Conservation (phyloP, 2,329 filamentous ascomycete genomes). For the Stemphylium beticola region DNA sequence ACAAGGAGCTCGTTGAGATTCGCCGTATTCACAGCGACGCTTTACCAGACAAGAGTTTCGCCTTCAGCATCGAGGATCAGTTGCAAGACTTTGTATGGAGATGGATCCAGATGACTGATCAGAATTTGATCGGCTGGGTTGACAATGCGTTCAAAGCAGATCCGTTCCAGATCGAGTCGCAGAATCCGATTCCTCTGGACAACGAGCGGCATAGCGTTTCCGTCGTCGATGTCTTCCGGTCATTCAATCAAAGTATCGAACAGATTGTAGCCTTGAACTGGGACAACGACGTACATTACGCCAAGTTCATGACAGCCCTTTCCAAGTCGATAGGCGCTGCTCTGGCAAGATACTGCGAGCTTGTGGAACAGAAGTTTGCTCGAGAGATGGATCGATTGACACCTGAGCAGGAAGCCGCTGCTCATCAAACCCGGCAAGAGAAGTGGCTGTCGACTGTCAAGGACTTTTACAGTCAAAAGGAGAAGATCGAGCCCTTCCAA, state of each 20-base stretch:
- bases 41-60: constrained; percentile 74
- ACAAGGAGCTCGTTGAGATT: constrained; percentile 85
- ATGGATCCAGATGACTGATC: constrained; percentile 85
- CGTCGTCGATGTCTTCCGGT: constrained; percentile 88
- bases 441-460: constrained; percentile 93
- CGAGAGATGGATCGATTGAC: constrained; percentile 93
- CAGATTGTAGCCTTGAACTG: constrained; percentile 86
- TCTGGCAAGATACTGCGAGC: constrained; percentile 87
- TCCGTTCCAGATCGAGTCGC: constrained; percentile 75
- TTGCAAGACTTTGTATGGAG: constrained; percentile 94
- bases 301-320: constrained; percentile 94
- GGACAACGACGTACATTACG: constrained; percentile 92
- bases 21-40: constrained; percentile 79
- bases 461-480: constrained; percentile 89
- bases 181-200: constrained; percentile 70
- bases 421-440: constrained; percentile 82
- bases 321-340: constrained; percentile 84
- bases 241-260: constrained; percentile 90
- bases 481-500: constrained; percentile 94
- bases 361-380: constrained; percentile 82
- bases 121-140: constrained; percentile 80
- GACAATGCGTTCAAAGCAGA: constrained; percentile 92
- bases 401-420: constrained; percentile 81
- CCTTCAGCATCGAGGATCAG: constrained; percentile 84
- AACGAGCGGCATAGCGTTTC: constrained; percentile 91